Evolutionary conservation across 2,329 filamentous ascomycete genomes (phyloP).

Genomic region (Oidium heveae): DNA sequence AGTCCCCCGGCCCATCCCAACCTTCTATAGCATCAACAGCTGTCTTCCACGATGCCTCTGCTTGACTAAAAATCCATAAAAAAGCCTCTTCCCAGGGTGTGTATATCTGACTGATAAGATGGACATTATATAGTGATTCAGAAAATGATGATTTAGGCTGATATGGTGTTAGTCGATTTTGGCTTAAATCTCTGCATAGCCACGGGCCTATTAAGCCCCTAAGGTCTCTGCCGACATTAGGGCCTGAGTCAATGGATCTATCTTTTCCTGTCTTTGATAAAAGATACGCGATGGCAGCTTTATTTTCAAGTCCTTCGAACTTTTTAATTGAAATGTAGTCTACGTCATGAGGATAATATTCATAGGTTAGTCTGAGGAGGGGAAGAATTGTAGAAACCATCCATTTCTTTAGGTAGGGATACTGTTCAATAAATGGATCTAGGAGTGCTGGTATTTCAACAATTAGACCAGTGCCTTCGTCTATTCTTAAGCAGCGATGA

Average conservation of each 20-base stretch:
- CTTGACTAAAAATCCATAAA: slow-evolving; percentile 37
- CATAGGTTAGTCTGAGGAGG: slow-evolving; percentile 38
- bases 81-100: slow-evolving; percentile 45
- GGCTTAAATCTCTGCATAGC: slow-evolving; percentile 36
- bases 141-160: slow-evolving; percentile 2
- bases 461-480: slow-evolving; percentile 46
- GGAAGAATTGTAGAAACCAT: slow-evolving; percentile 43
- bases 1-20: slow-evolving; percentile 49
- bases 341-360: slow-evolving; percentile 31
- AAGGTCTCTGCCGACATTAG: slow-evolving; percentile 34
- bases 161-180: slow-evolving; percentile 14
- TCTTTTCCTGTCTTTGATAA: slow-evolving; percentile 26
- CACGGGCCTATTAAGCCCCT: slow-evolving; percentile 46
- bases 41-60: slow-evolving; percentile 32
- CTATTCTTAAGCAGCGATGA: slow-evolving; percentile 40
- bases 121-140: slow-evolving; percentile 8
- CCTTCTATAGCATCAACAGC: slow-evolving; percentile 37
- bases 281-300: slow-evolving; percentile 31
- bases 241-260: slow-evolving; percentile 5
- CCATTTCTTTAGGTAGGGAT: slow-evolving; percentile 38
- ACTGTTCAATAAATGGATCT: slow-evolving; percentile 38
- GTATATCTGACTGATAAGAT: slow-evolving; percentile 17
- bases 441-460: slow-evolving; percentile 41
- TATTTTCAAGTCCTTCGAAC: slow-evolving; percentile 36
- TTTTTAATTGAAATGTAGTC: slow-evolving; percentile 28